Base-by-base conservation (phyloP, 2,329 filamentous ascomycete genomes). In the Ceratocystis smalleyi region DNA sequence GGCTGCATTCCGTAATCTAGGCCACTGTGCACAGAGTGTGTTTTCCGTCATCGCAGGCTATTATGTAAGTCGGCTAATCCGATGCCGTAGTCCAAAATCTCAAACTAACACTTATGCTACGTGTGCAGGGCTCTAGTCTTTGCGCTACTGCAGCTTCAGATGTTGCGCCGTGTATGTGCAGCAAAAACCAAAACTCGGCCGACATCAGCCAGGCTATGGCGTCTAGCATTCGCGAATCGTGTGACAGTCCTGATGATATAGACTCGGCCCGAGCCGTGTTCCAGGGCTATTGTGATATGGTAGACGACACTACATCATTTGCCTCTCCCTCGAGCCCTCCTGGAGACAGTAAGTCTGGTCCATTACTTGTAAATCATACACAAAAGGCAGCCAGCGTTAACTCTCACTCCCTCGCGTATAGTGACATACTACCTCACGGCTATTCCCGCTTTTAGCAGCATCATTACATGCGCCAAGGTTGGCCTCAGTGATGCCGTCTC, bases 361-460 rank as follows among this genome's bases (percentile, higher is more conserved):
- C n/a, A 24, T 12, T 24, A 17, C 22, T n/a, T 27, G 15, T 35
- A 3, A 40, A 40, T 51, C 19, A 24, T 15, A 27, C 2, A 57
- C 24, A 32, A 57, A 27, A n/a, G 17, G 4, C 3, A 10, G 15
- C 3, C 7, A 10, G 6, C 5, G 7, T 17, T 7, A 17, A 22
- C 6, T 59, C 49, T 32, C 22, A 24, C 66, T 4, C 5, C 47
- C 10, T 17, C n/a, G 4, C 49, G 45, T 32, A 79, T 24, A 79
- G 77, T 83, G 76, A 75, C 78, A 0, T 83, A 82, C 68, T 79
- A 81, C 65, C 77, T 83, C 65, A 81, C 79, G 1, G 80, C 76
- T 12, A 70, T 83, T 32, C 72, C 77, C 0, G 71, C 77, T 65
- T 83, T 73, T 66, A 75, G 72, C 51, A 73, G 75, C 0, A 72